Conservation (phyloP, 139 green algal genomes). For the Zygnema circumcarinatum region DNA sequence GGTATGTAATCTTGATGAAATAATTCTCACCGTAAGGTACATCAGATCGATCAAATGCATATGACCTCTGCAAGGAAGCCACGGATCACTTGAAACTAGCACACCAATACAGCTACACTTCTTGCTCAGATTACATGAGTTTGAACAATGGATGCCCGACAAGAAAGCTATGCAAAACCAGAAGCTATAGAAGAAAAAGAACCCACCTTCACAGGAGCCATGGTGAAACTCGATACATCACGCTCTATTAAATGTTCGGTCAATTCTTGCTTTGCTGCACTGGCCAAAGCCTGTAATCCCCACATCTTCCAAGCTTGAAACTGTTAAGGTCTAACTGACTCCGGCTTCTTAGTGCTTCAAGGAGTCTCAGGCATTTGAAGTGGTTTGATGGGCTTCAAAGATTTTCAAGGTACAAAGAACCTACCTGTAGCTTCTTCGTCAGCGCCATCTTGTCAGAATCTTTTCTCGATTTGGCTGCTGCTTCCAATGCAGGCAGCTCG, state of each 20-base stretch:
- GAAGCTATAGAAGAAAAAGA: not conserved
- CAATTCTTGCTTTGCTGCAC: conserved; percentile 81
- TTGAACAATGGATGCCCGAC: too few species aligned
- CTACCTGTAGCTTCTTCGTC: conserved; percentile 64
- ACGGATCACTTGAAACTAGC: not conserved
- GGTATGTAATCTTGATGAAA: conserved; percentile 86
- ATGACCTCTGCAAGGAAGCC: conserved; percentile 70
- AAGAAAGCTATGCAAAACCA: not conserved
- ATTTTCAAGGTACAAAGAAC: not conserved
- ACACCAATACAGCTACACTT: too few species aligned
- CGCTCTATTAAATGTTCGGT: conserved; percentile 66
- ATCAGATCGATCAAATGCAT: conserved; percentile 87
- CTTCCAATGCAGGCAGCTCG: conserved; percentile 60
- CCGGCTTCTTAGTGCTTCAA: too few species aligned
- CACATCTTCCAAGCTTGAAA: conserved; percentile 20
- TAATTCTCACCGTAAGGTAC: conserved; percentile 86
- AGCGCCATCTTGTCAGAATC: conserved; percentile 28
- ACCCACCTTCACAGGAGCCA: conserved; percentile 81
- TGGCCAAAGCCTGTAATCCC: conserved; percentile 64
- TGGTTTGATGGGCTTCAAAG: not conserved
- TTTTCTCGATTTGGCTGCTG: conserved; percentile 7
- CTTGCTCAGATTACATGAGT: too few species aligned
- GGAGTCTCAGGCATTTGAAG: too few species aligned
- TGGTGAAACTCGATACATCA: conserved; percentile 74
- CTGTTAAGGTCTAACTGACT: too few species aligned